Percentiles rank a stretch among this genome's conserved stretches.
These are phyloP conservation scores for Spizellomyces punctatus DNA, from an alignment of 192 early-diverging fungal genomes.

Conservation along the genomic window DNA sequence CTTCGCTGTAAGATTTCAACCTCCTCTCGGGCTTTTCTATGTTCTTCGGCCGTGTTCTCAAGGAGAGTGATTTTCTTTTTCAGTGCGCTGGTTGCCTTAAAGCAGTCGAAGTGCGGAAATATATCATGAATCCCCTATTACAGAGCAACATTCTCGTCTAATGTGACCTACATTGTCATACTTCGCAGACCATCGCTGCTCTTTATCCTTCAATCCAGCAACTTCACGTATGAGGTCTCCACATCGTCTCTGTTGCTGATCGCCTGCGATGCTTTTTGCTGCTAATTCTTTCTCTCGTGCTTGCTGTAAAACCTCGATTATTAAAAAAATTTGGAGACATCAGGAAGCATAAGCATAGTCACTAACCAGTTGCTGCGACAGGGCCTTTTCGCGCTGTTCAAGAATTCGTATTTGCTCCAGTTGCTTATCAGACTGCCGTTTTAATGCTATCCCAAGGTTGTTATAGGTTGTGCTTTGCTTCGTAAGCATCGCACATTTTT, in stretches of 20 bases:
- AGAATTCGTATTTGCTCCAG: constrained; percentile 77
- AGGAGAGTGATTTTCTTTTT: constrained; percentile 57
- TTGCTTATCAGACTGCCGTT: constrained; percentile 79
- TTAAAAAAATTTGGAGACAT: background rate
- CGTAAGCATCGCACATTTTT: constrained; percentile 74
- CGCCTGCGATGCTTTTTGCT: constrained; percentile 50
- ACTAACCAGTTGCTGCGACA: constrained; percentile 69
- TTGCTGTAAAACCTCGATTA: constrained; percentile 31
- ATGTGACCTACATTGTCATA: constrained; percentile 53
- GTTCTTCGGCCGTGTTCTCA: constrained; percentile 47
- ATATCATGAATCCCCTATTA: too few relatives aligned
- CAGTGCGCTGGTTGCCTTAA: constrained; percentile 57
- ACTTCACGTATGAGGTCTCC: constrained; percentile 63
- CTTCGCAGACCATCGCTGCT: constrained; percentile 55
- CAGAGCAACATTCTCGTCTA: too few relatives aligned
- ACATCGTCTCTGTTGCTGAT: constrained; percentile 53
- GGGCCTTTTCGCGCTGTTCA: constrained; percentile 77
- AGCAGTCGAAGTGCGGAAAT: background rate
- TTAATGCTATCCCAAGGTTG: constrained; percentile 68
- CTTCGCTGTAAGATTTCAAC: constrained; percentile 56
- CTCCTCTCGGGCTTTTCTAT: constrained; percentile 61
- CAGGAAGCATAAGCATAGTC: constrained; percentile 24
- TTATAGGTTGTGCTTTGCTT: constrained; percentile 70
- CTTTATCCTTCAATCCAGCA: constrained; percentile 64
- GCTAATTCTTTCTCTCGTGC: constrained; percentile 68